Evolutionary conservation across 208 protist genomes (phyloP).

Genomic region (Leishmania arabica): DNA sequence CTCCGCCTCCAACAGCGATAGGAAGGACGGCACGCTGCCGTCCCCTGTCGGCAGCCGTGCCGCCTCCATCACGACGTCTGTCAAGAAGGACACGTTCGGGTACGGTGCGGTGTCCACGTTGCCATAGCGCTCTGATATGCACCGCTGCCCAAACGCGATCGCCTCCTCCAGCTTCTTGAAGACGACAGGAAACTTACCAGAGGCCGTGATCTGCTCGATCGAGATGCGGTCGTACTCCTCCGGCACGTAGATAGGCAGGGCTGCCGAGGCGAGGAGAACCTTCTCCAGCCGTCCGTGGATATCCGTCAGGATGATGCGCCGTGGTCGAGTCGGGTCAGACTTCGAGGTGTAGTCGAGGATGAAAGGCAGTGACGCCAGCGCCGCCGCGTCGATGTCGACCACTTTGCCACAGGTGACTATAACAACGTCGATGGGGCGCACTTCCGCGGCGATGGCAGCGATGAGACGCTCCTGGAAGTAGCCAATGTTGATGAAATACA

Average conservation of each 20-base stretch:
- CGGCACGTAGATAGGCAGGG: constrained; percentile 49
- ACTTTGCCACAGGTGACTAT: constrained; percentile 55
- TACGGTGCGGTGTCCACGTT: constrained; percentile 56
- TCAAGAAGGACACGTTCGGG: constrained; percentile 54
- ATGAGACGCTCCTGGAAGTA: constrained; percentile 56
- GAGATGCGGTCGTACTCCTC: constrained; percentile 51
- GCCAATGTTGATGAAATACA: constrained; percentile 55
- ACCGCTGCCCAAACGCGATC: constrained; percentile 47
- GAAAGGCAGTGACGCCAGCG: constrained; percentile 31
- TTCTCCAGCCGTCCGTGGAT: constrained; percentile 56
- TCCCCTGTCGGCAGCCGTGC: constrained; percentile 27
- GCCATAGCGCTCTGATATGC: constrained; percentile 48
- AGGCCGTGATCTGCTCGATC: constrained; percentile 34
- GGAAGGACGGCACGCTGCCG: constrained; percentile 12
- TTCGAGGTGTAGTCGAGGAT: constrained; percentile 33
- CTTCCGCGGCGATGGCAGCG: constrained; percentile 36
- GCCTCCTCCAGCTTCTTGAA: constrained; percentile 51
- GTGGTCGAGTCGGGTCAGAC: constrained; percentile 24
- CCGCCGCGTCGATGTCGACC: constrained; percentile 58
- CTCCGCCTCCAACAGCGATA: constrained; percentile 21
- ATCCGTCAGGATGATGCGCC: constrained; percentile 49
- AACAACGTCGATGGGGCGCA: constrained; percentile 54
- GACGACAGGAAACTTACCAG: constrained; percentile 49
- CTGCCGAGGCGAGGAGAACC: constrained; percentile 40
- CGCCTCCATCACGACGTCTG: constrained; percentile 45